A percentile compares a stretch with the other conserved stretches of the same genome.
These are phyloP conservation scores for Delonix regia DNA, from an alignment of 306 rosid species.

Conservation along the genomic window DNA sequence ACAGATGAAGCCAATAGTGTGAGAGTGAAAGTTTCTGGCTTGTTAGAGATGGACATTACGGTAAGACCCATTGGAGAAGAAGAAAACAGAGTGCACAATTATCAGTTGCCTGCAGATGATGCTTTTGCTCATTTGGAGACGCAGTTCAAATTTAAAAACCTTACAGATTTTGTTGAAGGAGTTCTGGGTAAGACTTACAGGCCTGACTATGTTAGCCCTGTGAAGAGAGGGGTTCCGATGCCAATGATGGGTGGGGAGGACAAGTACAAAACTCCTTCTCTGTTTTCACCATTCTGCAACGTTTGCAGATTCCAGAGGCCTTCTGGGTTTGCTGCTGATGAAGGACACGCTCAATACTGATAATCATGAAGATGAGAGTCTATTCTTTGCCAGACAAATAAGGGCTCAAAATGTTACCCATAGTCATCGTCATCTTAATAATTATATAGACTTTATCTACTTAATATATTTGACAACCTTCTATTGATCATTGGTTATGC, in stretches of 20 bases:
- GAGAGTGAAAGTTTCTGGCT: slow-evolving; percentile 60
- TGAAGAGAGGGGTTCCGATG: slow-evolving; percentile 72
- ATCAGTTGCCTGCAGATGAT: slow-evolving; percentile 61
- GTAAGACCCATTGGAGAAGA: slow-evolving; percentile 66
- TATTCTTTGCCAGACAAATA: slow-evolving; percentile 35
- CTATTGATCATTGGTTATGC: not conserved
- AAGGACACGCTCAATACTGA: slow-evolving; percentile 57
- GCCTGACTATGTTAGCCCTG: slow-evolving; percentile 72
- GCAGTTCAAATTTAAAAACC: slow-evolving; percentile 59
- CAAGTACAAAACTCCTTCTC: slow-evolving; percentile 59
- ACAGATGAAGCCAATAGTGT: slow-evolving; percentile 63
- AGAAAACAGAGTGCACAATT: slow-evolving; percentile 78
- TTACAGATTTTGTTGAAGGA: slow-evolving; percentile 66
- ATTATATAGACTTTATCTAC: slow-evolving; percentile 5
- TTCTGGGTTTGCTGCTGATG: slow-evolving; percentile 36
- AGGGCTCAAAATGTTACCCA: slow-evolving; percentile 54
- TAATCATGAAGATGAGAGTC: not conserved
- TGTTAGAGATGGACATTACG: slow-evolving; percentile 62
- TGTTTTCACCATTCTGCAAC: slow-evolving; percentile 56
- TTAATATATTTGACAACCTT: slow-evolving; percentile 16
- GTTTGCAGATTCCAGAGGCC: slow-evolving; percentile 64
- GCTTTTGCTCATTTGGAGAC: slow-evolving; percentile 78
- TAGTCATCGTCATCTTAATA: slow-evolving; percentile 18
- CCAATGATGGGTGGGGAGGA: slow-evolving; percentile 85
- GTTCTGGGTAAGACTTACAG: slow-evolving; percentile 76